These are phyloP conservation scores for Globisporangium emineosum DNA, from an alignment of 352 stramenopile species.

Conservation along the genomic window DNA sequence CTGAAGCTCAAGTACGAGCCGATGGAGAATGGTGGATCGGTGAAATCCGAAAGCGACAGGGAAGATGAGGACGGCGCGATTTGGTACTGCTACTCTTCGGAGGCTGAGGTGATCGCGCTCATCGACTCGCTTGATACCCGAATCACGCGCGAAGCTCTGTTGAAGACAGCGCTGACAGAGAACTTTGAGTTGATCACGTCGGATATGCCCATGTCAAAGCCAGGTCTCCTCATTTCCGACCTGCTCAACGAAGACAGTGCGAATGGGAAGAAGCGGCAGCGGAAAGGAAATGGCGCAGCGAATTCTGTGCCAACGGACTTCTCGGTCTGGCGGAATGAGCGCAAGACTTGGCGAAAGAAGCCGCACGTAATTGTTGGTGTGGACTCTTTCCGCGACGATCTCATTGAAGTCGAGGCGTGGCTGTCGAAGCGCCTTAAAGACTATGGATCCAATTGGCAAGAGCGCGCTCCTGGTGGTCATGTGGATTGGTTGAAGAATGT, in stretches of 20 bases:
- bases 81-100: conserved; percentile 69
- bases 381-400: conserved; percentile 51
- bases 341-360: conserved; percentile 50
- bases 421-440: conserved; percentile 60
- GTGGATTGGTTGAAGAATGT: conserved; percentile 50
- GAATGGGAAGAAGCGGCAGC: conserved; percentile 39
- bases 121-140: conserved; percentile 53
- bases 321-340: conserved; percentile 57
- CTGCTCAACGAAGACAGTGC: conserved; percentile 58
- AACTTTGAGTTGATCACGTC: conserved; percentile 54
- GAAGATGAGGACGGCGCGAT: conserved; percentile 21
- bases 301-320: conserved; percentile 30
- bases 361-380: conserved; percentile 33
- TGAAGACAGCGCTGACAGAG: conserved; percentile 51
- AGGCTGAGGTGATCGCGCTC: conserved; percentile 58
- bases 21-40: conserved; percentile 5
- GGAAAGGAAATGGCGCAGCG: conserved; percentile 11
- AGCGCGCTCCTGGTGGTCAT: conserved; percentile 34
- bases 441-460: conserved; percentile 57
- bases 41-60: conserved; percentile 1
- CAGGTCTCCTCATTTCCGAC: conserved; percentile 72
- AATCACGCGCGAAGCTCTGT: conserved; percentile 43
- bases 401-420: conserved; percentile 59
- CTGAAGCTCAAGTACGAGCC: conserved; percentile 48
- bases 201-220: conserved; percentile 73